phyloP scores from a whole-genome alignment of 495 filamentous ascomycete genomes.

The Aspergillus baeticus region DNA sequence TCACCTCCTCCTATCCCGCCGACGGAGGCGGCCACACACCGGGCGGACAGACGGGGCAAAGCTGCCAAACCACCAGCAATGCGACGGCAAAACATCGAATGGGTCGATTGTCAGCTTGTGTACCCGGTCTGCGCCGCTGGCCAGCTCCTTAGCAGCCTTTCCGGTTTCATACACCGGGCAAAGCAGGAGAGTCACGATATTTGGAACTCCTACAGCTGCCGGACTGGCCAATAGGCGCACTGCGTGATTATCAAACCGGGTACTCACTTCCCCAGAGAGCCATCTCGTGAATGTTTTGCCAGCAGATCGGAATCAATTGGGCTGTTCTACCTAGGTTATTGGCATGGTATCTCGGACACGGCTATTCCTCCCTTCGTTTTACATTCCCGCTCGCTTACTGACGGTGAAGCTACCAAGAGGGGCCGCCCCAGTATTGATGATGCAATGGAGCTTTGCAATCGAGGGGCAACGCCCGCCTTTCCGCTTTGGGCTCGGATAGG shows the following conservation, averaged over 20 bases:
- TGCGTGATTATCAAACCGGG: constrained; percentile 19
- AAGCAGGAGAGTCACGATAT: constrained; percentile 51
- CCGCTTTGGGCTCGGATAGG: constrained; percentile 14
- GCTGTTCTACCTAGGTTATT: constrained; percentile 24
- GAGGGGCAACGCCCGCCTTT: constrained; percentile 19
- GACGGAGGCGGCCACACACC: constrained; percentile 24
- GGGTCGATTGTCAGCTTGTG: constrained; percentile 22
- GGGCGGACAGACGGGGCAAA: constrained; percentile 32
- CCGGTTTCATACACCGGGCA: constrained; percentile 54
- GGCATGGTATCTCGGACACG: constrained; percentile 2
- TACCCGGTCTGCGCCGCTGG: constrained; percentile 39
- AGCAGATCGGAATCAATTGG: constrained; percentile 19
- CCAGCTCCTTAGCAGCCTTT: constrained; percentile 36
- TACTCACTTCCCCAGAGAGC: constrained; percentile 21
- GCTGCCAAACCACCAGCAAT: constrained; percentile 13
- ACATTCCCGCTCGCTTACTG: constrained; percentile 6
- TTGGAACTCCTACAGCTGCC: constrained; percentile 27
- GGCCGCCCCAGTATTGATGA: constrained; percentile 8
- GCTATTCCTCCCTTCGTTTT: not conserved
- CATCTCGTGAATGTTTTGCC: constrained; percentile 38
- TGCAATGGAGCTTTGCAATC: constrained; percentile 12
- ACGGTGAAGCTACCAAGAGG: constrained; percentile 2
- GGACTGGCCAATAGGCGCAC: constrained; percentile 33
- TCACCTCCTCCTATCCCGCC: constrained; percentile 22
- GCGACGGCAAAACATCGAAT: constrained; percentile 10